Conservation (phyloP, 345 rosid genomes). For the Lepidium aucheri region DNA sequence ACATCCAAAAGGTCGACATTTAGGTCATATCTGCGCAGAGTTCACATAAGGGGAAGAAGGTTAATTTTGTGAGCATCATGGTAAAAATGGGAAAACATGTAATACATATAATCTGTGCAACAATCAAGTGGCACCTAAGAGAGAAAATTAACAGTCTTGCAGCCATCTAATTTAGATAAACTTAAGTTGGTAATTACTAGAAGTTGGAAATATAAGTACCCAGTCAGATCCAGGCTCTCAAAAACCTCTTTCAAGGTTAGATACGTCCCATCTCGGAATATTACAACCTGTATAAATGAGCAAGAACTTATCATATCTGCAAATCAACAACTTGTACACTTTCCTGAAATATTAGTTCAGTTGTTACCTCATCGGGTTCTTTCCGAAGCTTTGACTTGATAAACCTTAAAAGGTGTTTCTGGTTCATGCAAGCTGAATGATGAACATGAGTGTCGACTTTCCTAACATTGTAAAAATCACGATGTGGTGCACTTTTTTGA, state of each 20-base stretch:
- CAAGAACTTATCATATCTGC: neutral
- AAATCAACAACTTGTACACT: neutral
- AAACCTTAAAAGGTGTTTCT: constrained; percentile 96
- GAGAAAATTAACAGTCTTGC: neutral
- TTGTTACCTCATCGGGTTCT: constrained; percentile 93
- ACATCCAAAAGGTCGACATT: constrained; percentile 98
- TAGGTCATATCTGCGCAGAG: constrained; percentile 65
- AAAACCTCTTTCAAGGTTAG: constrained; percentile 93
- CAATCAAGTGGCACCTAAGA: neutral
- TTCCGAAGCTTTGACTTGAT: constrained; percentile 94
- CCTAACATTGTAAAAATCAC: constrained; percentile 96
- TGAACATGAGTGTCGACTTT: constrained; percentile 99
- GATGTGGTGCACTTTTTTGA: constrained; percentile 99
- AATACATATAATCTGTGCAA: neutral
- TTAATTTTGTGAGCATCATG: neutral
- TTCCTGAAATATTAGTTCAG: neutral
- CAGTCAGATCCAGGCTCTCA: constrained; percentile 89
- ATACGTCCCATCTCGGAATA: constrained; percentile 97
- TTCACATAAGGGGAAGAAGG: constrained; percentile 9
- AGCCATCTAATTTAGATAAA: neutral
- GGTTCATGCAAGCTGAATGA: constrained; percentile 99
- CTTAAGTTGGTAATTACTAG: neutral
- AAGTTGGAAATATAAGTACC: constrained; percentile 37
- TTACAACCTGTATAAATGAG: constrained; percentile 71
- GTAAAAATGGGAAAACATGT: neutral